These are phyloP conservation scores for Ogataea siamensis DNA, from an alignment of 805 yeast genomes.

Conservation along the genomic window DNA sequence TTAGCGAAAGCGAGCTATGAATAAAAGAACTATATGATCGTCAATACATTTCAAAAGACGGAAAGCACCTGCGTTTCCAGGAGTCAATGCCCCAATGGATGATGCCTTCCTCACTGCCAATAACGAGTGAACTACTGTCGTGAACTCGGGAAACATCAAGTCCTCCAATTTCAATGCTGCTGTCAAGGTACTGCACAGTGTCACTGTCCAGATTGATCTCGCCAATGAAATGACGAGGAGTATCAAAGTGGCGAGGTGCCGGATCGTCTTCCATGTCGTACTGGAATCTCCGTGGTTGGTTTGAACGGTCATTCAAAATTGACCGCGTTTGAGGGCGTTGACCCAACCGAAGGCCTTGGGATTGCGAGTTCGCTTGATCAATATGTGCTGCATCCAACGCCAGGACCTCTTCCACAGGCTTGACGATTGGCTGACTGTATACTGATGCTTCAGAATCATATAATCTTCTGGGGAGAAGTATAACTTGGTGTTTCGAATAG, in stretches of 20 bases:
- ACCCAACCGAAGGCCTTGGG: constrained; percentile 1
- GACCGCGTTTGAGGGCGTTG: neutral
- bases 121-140: constrained; percentile 45
- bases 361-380: constrained; percentile 2
- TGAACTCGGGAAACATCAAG: constrained; percentile 53
- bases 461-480: constrained; percentile 52
- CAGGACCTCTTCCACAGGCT: constrained; percentile 31
- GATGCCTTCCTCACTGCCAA: constrained; percentile 68
- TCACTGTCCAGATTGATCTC: constrained; percentile 2
- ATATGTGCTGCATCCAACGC: constrained; percentile 8
- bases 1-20: constrained; percentile 1
- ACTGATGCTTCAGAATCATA: constrained; percentile 15
- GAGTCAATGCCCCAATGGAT: constrained; percentile 68
- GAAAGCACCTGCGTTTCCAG: constrained; percentile 60
- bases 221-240: neutral
- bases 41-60: constrained; percentile 49
- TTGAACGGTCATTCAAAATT: neutral
- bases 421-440: constrained; percentile 30
- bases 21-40: constrained; percentile 12
- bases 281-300: constrained; percentile 8
- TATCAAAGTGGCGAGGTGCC: neutral
- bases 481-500: constrained; percentile 70
- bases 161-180: constrained; percentile 52
- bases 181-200: constrained; percentile 19
- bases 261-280: constrained; percentile 1